A percentile compares a stretch with the other conserved stretches of the same genome.
Evolutionary conservation across 2,329 filamentous ascomycete genomes (phyloP).

Genomic region (Alternaria gansuensis): DNA sequence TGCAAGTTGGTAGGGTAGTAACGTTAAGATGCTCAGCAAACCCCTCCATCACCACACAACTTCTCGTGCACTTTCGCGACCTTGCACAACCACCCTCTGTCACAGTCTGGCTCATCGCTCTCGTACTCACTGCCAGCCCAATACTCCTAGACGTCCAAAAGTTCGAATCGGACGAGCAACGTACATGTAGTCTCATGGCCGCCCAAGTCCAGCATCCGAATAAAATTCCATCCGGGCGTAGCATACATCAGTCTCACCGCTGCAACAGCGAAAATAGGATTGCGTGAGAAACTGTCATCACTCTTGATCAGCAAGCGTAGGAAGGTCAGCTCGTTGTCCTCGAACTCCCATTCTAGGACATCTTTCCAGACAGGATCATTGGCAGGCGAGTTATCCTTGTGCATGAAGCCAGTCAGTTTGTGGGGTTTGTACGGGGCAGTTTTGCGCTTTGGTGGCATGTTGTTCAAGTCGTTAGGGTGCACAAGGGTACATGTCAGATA

Average conservation of each 20-base stretch:
- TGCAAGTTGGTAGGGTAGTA: not conserved
- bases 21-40: not conserved
- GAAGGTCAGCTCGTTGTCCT: slow-evolving; percentile 72
- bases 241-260: slow-evolving; percentile 69
- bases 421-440: slow-evolving; percentile 69
- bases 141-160: slow-evolving; percentile 47
- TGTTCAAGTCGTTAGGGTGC: slow-evolving; percentile 63
- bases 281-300: slow-evolving; percentile 69
- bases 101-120: not conserved
- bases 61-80: not conserved
- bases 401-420: slow-evolving; percentile 63
- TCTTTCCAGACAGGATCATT: slow-evolving; percentile 74
- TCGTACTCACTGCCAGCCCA: not conserved
- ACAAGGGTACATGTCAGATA: slow-evolving; percentile 72
- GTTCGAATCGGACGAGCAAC: slow-evolving; percentile 68
- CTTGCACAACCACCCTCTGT: slow-evolving; percentile 1
- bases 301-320: slow-evolving; percentile 72
- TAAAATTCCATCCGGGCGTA: slow-evolving; percentile 67
- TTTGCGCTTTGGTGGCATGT: slow-evolving; percentile 67
- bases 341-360: slow-evolving; percentile 71
- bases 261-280: slow-evolving; percentile 69
- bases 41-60: slow-evolving; percentile 6
- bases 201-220: slow-evolving; percentile 71
- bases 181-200: slow-evolving; percentile 71
- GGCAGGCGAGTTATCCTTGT: slow-evolving; percentile 66